A percentile compares a stretch with the other conserved stretches of the same genome.
These are phyloP conservation scores for Draba incana DNA, from an alignment of 345 rosid genomes.

Conservation along the genomic window DNA sequence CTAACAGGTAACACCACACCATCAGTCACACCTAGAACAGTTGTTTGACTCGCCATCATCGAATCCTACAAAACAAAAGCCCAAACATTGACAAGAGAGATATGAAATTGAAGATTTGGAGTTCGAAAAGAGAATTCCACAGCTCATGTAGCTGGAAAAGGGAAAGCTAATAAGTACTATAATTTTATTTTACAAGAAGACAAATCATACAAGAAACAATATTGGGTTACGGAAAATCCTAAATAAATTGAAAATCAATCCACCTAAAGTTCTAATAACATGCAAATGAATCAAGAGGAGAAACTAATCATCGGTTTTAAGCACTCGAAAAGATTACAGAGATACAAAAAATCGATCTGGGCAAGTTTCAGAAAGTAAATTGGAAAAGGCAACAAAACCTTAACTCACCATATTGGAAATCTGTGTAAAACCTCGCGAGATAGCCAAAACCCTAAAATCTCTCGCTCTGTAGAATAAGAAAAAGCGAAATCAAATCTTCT, in stretches of 20 bases:
- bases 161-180: slow-evolving; percentile 1
- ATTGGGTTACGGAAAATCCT: slow-evolving; percentile 5
- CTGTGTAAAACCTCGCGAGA: slow-evolving; percentile 25
- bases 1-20: slow-evolving; percentile 42
- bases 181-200: slow-evolving; percentile 12
- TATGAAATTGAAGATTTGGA: too few relatives aligned
- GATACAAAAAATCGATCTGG: slow-evolving; percentile 9
- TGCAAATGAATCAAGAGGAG: slow-evolving; percentile 14
- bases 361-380: neutral
- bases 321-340: too few relatives aligned
- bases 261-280: neutral
- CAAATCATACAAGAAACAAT: neutral
- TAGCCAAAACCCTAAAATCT: slow-evolving; percentile 32
- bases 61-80: slow-evolving; percentile 31
- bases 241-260: neutral
- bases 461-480: neutral
- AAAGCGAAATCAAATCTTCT: slow-evolving; percentile 23
- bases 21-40: slow-evolving; percentile 42
- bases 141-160: neutral
- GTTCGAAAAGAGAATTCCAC: too few relatives aligned
- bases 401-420: slow-evolving; percentile 29
- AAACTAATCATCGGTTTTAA: neutral
- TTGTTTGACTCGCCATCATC: slow-evolving; percentile 27
- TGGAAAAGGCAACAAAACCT: neutral
- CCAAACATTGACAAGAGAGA: neutral